Conservation (phyloP, 129 eudicot genomes). For the Tagetes patula region DNA sequence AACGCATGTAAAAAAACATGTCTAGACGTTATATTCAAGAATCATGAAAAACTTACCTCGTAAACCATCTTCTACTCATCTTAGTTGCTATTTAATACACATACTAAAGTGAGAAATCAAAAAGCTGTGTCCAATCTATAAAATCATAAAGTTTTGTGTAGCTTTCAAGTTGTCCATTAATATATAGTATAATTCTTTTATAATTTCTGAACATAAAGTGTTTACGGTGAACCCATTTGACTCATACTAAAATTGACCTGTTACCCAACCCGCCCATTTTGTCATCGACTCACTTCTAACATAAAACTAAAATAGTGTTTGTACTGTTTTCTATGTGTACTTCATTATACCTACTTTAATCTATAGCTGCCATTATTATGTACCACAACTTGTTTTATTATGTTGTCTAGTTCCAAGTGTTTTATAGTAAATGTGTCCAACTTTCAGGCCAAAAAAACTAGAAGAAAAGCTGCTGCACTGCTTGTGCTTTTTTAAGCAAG, state of each 20-base stretch:
- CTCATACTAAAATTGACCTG: neutral
- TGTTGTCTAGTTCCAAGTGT: neutral
- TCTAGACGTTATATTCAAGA: no score
- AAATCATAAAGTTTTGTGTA: no score
- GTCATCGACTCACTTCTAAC: neutral
- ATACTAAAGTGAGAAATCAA: no score
- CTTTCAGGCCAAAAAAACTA: neutral
- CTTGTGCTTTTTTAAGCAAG: neutral
- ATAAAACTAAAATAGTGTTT: neutral
- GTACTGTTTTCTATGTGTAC: neutral
- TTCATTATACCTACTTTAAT: neutral
- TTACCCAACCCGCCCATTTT: slow-evolving; percentile 2
- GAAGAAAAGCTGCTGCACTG: neutral
- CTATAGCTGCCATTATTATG: slow-evolving; percentile 3
- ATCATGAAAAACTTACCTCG: no score
- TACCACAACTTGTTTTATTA: neutral
- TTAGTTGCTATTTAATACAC: no score
- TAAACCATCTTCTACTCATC: no score
- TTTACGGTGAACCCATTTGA: neutral
- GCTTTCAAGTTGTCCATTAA: no score
- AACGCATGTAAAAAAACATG: no score
- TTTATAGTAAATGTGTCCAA: slow-evolving; percentile 2
- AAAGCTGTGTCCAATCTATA: no score
- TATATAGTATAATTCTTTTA: neutral
- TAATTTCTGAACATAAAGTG: neutral